Base-by-base conservation (phyloP, 1,284 basidiomycete genomes). In the Leccinum insolens region DNA sequence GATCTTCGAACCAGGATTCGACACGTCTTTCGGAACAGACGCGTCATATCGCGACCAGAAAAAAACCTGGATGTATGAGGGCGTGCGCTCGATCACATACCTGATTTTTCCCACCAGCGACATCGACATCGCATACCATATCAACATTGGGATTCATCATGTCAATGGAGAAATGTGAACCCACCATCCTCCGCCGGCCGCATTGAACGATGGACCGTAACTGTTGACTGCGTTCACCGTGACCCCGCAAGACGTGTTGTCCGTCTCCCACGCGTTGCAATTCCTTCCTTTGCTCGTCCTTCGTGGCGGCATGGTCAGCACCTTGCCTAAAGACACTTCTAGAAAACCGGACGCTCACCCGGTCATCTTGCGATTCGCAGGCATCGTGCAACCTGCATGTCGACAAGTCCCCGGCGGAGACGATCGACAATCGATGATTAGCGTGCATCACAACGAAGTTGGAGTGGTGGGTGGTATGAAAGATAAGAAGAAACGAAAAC, bases 201-300 rank as follows among this genome's bases (percentile, higher is more conserved):
- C 71, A 74, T 93, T 91, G 80, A 92, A 90, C 4, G 74, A 69
- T 0, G 88, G 84, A 0, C 91, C 91, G 73, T 85, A 92, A 72
- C 85, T 89, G 60, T 80, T 77, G 0, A 77, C 62, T 55, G 80
- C 81, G 65, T 70, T 78, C 66, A 86, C 77, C 44, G 80, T 76
- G 31, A 92, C 89, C n/a, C 88, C 87, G 71, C 92, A 94, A 1
- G 90, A 90, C 0, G 82, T 77, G 72, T 93, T 93, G 69, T 79
- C 79, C 41, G 84, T 87, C 7, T 80, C 81, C 28, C 83, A 81
- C 4, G 83, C 83, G 67, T 90, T 82, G 74, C 93, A 94, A 72
- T 89, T 82, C 34, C 81, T 84, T 28, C 77, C 77, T 3, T 73
- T 65, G 3, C 79, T 68, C 0, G 79, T 82, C 37, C 85, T 88